A percentile compares a stretch with the other conserved stretches of the same genome.
These are phyloP conservation scores for Esteya vermicola DNA, from an alignment of 2,329 filamentous ascomycete genomes.

Conservation along the genomic window DNA sequence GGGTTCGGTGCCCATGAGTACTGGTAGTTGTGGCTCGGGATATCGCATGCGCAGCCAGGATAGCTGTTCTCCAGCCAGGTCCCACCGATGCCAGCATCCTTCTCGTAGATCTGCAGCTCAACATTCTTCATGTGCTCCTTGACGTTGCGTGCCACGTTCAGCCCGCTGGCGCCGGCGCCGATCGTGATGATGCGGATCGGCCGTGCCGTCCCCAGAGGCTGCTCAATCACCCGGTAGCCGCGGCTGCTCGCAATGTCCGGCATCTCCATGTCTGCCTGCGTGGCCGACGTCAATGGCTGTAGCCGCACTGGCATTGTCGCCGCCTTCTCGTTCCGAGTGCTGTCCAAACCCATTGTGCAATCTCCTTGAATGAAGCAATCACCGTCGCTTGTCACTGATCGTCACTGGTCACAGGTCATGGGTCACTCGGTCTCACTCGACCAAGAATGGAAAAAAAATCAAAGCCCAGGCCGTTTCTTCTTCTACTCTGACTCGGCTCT, in stretches of 20 bases:
- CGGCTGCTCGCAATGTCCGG: background rate
- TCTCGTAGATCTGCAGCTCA: constrained; percentile 9
- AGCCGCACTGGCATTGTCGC: background rate
- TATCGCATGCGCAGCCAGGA: constrained; percentile 11
- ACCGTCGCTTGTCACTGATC: no score
- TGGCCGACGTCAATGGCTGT: no score
- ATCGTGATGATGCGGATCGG: constrained; percentile 20
- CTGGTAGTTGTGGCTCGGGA: constrained; percentile 10
- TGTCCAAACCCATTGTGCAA: background rate
- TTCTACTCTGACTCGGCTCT: no score
- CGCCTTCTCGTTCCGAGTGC: background rate
- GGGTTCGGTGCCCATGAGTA: constrained; percentile 9
- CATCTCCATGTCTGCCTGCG: background rate
- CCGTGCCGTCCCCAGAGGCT: constrained; percentile 6
- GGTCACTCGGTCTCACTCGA: no score
- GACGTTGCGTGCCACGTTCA: constrained; percentile 5
- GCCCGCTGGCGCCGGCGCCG: constrained; percentile 24
- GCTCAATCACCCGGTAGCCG: constrained; percentile 3
- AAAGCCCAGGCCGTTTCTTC: no score
- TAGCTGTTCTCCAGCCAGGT: constrained; percentile 12
- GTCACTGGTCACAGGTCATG: background rate
- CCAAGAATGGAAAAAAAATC: no score
- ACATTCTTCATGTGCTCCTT: constrained; percentile 7
- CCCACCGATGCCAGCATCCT: constrained; percentile 7
- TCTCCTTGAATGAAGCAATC: background rate